Evolutionary conservation across 805 yeast species (phyloP).

Genomic region (Starmerella floris): DNA sequence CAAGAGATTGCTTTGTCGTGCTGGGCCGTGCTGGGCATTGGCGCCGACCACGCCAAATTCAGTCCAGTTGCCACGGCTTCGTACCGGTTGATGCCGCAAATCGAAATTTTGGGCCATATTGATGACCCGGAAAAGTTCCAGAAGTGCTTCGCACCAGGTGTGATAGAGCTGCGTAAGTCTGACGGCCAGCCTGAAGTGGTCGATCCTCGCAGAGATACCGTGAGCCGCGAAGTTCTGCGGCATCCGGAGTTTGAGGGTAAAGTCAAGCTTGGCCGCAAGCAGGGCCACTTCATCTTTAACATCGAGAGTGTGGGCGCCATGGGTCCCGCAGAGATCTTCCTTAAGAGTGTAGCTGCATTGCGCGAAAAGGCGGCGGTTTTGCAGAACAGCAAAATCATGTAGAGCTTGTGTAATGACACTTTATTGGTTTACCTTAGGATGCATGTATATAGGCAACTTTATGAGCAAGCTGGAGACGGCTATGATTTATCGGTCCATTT

Average conservation of each 20-base stretch:
- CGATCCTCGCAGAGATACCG: conserved; percentile 91
- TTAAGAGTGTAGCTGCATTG: conserved; percentile 74
- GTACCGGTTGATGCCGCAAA: conserved; percentile 81
- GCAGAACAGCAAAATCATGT: conserved; percentile 11
- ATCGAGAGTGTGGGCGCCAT: conserved; percentile 94
- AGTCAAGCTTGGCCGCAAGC: conserved; percentile 78
- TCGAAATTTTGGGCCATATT: conserved; percentile 47
- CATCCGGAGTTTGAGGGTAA: conserved; percentile 82
- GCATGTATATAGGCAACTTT: no score
- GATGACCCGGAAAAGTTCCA: conserved; percentile 65
- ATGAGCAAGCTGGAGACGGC: no score
- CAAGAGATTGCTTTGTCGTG: conserved; percentile 86
- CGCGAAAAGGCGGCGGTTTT: conserved; percentile 44
- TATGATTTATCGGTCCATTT: no score
- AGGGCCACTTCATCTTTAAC: conserved; percentile 88
- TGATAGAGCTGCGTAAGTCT: conserved; percentile 50
- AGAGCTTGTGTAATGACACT: no score
- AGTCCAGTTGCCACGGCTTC: conserved; percentile 97
- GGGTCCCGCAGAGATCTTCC: conserved; percentile 91
- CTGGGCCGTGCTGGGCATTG: conserved; percentile 83
- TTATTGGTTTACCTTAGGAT: no score
- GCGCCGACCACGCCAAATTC: conserved; percentile 92
- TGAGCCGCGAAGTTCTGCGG: conserved; percentile 88
- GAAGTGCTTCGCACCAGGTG: conserved; percentile 88
- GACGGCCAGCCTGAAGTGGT: conserved; percentile 63